phyloP scores from a whole-genome alignment of 2,329 filamentous ascomycete genomes.

The Xylaria hypoxylon region DNA sequence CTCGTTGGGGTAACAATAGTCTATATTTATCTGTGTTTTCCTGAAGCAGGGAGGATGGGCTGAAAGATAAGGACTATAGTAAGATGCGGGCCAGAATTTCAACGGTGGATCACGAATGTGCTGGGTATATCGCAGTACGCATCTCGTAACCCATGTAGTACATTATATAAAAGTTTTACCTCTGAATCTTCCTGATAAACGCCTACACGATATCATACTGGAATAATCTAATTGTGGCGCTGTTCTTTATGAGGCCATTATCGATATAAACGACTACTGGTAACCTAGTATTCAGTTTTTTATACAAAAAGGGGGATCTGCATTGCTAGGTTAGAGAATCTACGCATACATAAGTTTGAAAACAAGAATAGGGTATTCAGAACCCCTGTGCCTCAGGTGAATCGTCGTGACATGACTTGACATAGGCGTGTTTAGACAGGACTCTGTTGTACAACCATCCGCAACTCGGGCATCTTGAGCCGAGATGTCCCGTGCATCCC shows the following conservation, averaged over 20 bases:
- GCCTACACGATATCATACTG: too few species aligned
- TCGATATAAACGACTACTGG: background rate
- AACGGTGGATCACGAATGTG: too few species aligned
- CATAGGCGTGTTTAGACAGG: background rate
- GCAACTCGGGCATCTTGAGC: background rate
- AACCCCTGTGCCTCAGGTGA: too few species aligned
- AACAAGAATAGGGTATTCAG: background rate
- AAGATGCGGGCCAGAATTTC: background rate
- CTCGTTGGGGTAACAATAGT: too few species aligned
- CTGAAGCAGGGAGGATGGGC: too few species aligned
- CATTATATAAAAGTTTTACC: background rate
- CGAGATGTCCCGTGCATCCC: background rate
- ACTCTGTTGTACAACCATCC: background rate
- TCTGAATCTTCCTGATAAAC: background rate
- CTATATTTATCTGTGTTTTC: too few species aligned
- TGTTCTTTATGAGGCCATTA: background rate
- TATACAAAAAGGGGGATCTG: slow-evolving; percentile 8
- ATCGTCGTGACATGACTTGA: background rate
- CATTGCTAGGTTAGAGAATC: background rate
- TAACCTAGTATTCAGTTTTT: background rate
- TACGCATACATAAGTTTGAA: background rate
- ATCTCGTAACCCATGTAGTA: background rate
- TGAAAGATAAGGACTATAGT: background rate
- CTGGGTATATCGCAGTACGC: background rate
- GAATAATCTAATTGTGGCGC: background rate